These are phyloP conservation scores for Exophiala spinifera DNA, from an alignment of 2,329 filamentous ascomycete genomes.

Conservation along the genomic window DNA sequence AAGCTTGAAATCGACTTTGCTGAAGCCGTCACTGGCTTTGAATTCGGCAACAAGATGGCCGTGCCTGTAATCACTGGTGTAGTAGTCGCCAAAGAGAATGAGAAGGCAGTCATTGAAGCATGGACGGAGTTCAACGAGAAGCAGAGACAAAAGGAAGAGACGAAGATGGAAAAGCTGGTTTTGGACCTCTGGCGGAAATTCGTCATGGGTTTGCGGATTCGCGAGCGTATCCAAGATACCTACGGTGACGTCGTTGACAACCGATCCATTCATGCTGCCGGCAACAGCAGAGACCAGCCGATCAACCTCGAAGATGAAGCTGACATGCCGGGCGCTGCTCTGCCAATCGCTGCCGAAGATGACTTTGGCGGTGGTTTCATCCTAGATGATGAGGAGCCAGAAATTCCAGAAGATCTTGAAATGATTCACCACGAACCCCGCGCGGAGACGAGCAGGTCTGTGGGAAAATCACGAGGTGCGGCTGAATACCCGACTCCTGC, in stretches of 20 bases:
- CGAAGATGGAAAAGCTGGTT: conserved; percentile 72
- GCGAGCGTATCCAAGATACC: conserved; percentile 70
- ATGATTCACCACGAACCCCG: conserved; percentile 40
- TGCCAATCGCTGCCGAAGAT: conserved; percentile 22
- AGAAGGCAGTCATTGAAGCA: conserved; percentile 70
- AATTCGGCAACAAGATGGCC: conserved; percentile 91
- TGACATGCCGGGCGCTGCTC: conserved; percentile 16
- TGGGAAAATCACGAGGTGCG: conserved; percentile 9
- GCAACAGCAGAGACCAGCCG: conserved; percentile 19
- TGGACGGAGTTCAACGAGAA: conserved; percentile 76
- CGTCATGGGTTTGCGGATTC: conserved; percentile 77
- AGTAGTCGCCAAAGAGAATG: conserved; percentile 78
- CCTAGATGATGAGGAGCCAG: conserved; percentile 31
- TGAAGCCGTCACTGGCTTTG: conserved; percentile 92
- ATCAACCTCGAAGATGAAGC: conserved; percentile 29
- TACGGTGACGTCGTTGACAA: conserved; percentile 58
- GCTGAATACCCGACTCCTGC: conserved; percentile 22
- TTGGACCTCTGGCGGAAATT: conserved; percentile 82
- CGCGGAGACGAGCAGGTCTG: neutral
- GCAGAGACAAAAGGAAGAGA: conserved; percentile 72
- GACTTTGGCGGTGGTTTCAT: conserved; percentile 36
- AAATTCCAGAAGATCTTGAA: conserved; percentile 20
- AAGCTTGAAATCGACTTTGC: conserved; percentile 83
- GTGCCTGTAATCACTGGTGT: conserved; percentile 89
- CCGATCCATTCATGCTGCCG: neutral